Base-by-base conservation (phyloP, 495 filamentous ascomycete genomes). In the Glonium stellatum region DNA sequence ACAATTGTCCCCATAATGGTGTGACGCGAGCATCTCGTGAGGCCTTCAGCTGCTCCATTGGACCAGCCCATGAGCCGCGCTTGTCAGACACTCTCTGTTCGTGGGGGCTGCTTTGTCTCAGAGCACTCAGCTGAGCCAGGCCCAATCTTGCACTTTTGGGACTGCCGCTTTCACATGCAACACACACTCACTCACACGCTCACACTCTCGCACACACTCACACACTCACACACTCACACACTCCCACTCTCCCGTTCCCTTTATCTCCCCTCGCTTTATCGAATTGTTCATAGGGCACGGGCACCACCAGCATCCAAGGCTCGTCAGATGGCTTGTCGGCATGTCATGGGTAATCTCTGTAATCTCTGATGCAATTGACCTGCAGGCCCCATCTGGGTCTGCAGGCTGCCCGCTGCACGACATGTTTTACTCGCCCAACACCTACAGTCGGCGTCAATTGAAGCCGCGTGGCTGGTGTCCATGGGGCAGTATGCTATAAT, bases 101-200 rank as follows among this genome's bases (percentile, higher is more conserved):
- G 60, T 60, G 64, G 57, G 55, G 56, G 52, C 18, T 27, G 58
- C 48, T 49, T 37, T 59, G 54, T 47, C 49, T 34, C 54, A 22
- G 31, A 27, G 47, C 57, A 58, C 23, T 55, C 55, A 62, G 56
- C 55, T 62, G 64, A 66, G 60, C 21, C 54, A 31, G 36, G 64
- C 18, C 55, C 21, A 47, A 15, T 23, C 57, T 63, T n/a, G n/a
- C n/a, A n/a, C n/a, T n/a, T n/a, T n/a, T n/a, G n/a, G n/a, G n/a
- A n/a, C n/a, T n/a, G n/a, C n/a, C n/a, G n/a, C n/a, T n/a, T 63
- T 67, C 64, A 67, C 64, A 67, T 63, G 64, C 49, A 18, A 35
- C 19, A 22, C 41, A 34, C 34, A 25, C n/a, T 47, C 42, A n/a
- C 15, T 5, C 9, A n/a, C n/a, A n/a, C n/a, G n/a, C n/a, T n/a